Evolutionary conservation across 2,329 filamentous ascomycete species (phyloP), one percentile per base, ranked within the genome.

Genomic region (Aspergillus carbonarius): DNA sequence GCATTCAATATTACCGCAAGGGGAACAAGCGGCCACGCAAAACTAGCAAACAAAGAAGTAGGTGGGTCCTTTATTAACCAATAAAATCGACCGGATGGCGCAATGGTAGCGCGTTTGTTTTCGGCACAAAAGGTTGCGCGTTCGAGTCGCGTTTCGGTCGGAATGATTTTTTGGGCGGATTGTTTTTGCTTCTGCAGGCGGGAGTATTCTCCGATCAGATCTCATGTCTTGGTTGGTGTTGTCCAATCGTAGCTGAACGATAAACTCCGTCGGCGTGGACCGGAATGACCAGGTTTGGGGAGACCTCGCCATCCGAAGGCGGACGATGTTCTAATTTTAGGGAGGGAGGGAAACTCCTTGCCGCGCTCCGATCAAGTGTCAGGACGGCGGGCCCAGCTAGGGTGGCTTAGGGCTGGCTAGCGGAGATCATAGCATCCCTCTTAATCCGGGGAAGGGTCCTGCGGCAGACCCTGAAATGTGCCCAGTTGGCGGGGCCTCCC

Each of bases 51-150:
- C 27, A 44, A 30, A 1, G 4, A 2, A 8, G 2, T 17, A 5
- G 6, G 17, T 34, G 15, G 7, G 27, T n/a, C 18, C 6, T n/a
- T n/a, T 15, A 13, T 30, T 51, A 15, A n/a, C 44, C 37, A 27
- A 35, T 15, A 17, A 44, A 53, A 37, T 23, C 25, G 58, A 49
- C 54, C 58, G 55, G 34, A 44, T 60, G 58, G 58, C 58, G 58
- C 58, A 60, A 60, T 57, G 58, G 58, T 57, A 60, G 58, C 58
- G 58, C 58, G 50, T 60, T 57, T 53, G 58, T 60, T 60, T 60
- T 56, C 58, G 58, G 58, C 54, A 60, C 58, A 55, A 57, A 54
- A 54, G 51, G 51, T 54, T 54, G 51, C 51, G 51, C 51, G 51
- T 54, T 54, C 51, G 51, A 54, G 42, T 54, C 58, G 58, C 58